Conservation (phyloP, 2,329 filamentous ascomycete species). For the Dactylellina parvicollis region DNA sequence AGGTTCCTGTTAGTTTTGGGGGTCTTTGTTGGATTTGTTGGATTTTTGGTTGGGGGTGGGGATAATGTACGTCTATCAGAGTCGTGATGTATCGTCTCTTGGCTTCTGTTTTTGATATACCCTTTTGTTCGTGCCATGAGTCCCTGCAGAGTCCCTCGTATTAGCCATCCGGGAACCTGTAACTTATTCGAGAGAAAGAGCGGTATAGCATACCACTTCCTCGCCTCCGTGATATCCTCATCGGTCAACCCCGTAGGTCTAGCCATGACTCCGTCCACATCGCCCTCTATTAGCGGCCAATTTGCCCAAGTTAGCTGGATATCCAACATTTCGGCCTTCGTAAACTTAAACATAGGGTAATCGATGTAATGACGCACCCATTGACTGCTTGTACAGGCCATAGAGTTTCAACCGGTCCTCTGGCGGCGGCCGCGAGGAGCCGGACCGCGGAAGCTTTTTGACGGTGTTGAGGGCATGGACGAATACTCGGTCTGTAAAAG, state of each 20-base stretch:
- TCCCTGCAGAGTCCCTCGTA: slow-evolving; percentile 69
- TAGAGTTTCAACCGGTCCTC: slow-evolving; percentile 88
- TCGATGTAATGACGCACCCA: slow-evolving; percentile 69
- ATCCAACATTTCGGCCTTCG: slow-evolving; percentile 1
- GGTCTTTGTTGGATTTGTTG: background rate
- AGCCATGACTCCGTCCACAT: slow-evolving; percentile 93
- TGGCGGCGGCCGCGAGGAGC: slow-evolving; percentile 85
- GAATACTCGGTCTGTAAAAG: slow-evolving; percentile 85
- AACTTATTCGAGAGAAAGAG: background rate
- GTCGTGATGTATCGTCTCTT: slow-evolving; percentile 94
- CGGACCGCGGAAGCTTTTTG: slow-evolving; percentile 94
- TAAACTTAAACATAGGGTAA: background rate
- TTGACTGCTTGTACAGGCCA: slow-evolving; percentile 98
- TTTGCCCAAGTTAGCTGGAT: background rate
- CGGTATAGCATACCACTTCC: slow-evolving; percentile 62
- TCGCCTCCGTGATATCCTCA: slow-evolving; percentile 64
- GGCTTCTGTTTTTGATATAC: slow-evolving; percentile 85
- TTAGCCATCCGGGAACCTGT: slow-evolving; percentile 4
- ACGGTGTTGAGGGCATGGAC: slow-evolving; percentile 98
- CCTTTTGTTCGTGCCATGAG: slow-evolving; percentile 90
- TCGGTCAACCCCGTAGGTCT: slow-evolving; percentile 68
- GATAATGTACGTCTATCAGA: slow-evolving; percentile 72
- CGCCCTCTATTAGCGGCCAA: slow-evolving; percentile 72
- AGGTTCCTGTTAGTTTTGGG: slow-evolving; percentile 1
- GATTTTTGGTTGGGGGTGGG: background rate